These are phyloP conservation scores for Tuber indicum DNA, from an alignment of 495 filamentous ascomycete genomes.

Conservation along the genomic window DNA sequence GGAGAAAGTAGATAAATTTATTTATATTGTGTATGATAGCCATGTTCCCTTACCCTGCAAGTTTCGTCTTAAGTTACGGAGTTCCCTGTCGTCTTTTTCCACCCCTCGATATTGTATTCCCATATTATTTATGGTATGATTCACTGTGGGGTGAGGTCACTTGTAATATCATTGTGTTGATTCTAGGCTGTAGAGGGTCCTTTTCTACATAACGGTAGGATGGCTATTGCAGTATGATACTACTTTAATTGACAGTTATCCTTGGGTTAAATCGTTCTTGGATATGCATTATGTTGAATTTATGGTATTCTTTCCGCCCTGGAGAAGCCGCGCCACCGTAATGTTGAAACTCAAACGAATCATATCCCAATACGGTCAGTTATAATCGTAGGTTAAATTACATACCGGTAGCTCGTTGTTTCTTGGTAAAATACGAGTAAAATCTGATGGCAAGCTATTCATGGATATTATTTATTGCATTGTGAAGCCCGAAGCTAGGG, in stretches of 20 bases:
- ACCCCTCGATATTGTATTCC: background rate
- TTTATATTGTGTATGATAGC: background rate
- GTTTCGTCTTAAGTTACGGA: background rate
- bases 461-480: background rate
- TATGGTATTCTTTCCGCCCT: background rate
- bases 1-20: constrained; percentile 7
- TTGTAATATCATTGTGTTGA: background rate
- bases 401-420: background rate
- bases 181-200: background rate
- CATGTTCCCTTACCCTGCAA: background rate
- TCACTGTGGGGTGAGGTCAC: background rate
- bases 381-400: background rate
- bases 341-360: background rate
- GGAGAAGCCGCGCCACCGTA: background rate
- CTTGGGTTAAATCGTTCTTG: background rate
- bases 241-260: background rate
- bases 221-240: background rate
- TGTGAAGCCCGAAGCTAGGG: background rate
- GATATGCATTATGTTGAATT: background rate
- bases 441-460: background rate
- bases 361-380: background rate
- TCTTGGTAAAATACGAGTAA: background rate
- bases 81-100: background rate
- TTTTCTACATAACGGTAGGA: background rate
- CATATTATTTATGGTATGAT: background rate